Base-by-base conservation (phyloP, 352 stramenopile species). In the Phytophthora uliginosa region DNA sequence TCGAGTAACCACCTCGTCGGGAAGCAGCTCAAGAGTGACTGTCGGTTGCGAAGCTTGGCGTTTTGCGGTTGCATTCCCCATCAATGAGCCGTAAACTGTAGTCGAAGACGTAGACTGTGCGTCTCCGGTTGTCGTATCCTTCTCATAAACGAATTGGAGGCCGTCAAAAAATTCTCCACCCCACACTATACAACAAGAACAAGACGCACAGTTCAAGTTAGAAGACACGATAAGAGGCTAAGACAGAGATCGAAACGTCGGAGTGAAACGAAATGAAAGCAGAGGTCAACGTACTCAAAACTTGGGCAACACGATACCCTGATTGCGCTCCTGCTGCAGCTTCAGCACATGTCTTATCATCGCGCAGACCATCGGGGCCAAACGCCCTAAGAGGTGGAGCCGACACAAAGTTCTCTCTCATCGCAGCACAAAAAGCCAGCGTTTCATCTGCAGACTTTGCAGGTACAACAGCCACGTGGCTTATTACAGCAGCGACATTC, bases 121-220 rank as follows among this genome's bases (percentile, higher is more conserved):
- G 15, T 26, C 33, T 63, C 42, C 13, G 33, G 17, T 22, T 55
- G 17, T 8, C 6, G 47, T 40, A 13, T 51, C 51, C 15, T 77
- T 71, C 15, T 89, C 74, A 55, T 93, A 95, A 6, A 85, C 58
- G 51, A 92, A 89, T 54, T 87, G 73, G 24, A 88, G 56, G 5
- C 89, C 89, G 26, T 96, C 84, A 45, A 96, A 88, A 60, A 90
- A 95, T 17, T 90, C 67, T 6, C 63, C 67, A 34, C 83, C 85
- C 89, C 89, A 95, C 83, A 95, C 89, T 96, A 63, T 10, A 71
- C 38, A 78, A 20, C 31, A 62, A 4, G 20, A 40, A 48, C 56
- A 68, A 20, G 33, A 61, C 28, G 59, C 45, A 47, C 36, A 66
- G 26, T 63, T 31, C 15, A 58, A 40, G 36, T 72, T 51, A 71